Evolutionary conservation across 108 stramenopile genomes (phyloP).

Genomic region (Hondaea fermentalgiana): DNA sequence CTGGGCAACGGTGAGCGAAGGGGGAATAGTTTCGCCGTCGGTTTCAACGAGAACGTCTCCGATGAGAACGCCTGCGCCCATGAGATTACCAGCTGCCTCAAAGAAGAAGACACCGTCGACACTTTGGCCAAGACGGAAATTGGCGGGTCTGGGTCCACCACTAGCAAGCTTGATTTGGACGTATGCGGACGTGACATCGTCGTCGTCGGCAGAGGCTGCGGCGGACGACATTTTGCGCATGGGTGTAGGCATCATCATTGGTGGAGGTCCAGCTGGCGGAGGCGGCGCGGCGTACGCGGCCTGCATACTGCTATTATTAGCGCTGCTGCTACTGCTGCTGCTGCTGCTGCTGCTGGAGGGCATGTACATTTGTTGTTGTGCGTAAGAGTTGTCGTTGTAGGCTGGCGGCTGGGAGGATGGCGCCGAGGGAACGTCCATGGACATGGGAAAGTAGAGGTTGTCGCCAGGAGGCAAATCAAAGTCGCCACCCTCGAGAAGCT

Average conservation of each 20-base stretch:
- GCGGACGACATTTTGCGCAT: not conserved
- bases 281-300: not conserved
- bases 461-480: too few relatives aligned
- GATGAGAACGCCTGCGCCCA: not conserved
- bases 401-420: too few relatives aligned
- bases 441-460: too few relatives aligned
- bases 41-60: not conserved
- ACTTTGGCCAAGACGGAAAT: not conserved
- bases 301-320: too few relatives aligned
- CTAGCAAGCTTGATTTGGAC: not conserved
- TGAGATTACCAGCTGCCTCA: not conserved
- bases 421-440: too few relatives aligned
- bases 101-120: not conserved
- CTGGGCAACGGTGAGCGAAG: not conserved
- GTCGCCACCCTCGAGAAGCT: too few relatives aligned
- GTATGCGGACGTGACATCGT: not conserved
- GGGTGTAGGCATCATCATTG: not conserved
- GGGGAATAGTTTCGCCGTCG: not conserved
- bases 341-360: too few relatives aligned
- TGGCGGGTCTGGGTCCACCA: not conserved
- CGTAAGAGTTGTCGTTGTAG: too few relatives aligned
- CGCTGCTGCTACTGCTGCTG: too few relatives aligned
- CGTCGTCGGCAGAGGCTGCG: not conserved
- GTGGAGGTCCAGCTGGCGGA: not conserved
- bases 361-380: too few relatives aligned